phyloP scores from a whole-genome alignment of 768 basidiomycete species.

The Boletellus ananas region DNA sequence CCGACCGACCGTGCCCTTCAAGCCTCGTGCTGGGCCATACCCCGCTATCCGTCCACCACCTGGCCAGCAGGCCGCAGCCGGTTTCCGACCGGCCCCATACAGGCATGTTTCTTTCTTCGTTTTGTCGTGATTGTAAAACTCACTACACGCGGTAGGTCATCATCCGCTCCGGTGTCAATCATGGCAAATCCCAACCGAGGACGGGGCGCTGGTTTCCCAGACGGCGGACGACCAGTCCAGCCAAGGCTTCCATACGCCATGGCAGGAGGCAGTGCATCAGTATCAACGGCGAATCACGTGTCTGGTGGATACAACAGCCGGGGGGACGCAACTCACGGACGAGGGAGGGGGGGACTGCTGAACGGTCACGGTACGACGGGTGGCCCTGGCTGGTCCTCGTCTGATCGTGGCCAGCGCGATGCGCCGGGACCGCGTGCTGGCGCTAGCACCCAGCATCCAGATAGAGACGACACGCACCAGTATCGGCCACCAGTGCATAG shows the following conservation, averaged over 20 bases:
- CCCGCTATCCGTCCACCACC: conserved; percentile 54
- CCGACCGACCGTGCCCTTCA: conserved; percentile 52
- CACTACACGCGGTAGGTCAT: conserved; percentile 15
- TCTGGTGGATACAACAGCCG: conserved; percentile 1
- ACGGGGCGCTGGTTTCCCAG: conserved; percentile 24
- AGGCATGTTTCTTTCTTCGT: conserved; percentile 9
- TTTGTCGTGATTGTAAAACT: neutral
- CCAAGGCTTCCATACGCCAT: conserved; percentile 8
- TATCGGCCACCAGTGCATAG: conserved; percentile 21
- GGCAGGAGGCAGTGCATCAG: conserved; percentile 4
- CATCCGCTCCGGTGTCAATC: conserved; percentile 56
- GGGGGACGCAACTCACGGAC: conserved; percentile 2
- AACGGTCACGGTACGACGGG: conserved; percentile 7
- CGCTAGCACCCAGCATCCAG: neutral
- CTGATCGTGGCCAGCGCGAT: neutral
- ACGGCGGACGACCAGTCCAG: conserved; percentile 8
- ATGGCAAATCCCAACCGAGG: conserved; percentile 71
- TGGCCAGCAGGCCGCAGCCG: conserved; percentile 54
- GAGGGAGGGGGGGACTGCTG: conserved; percentile 3
- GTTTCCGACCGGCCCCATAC: conserved; percentile 56
- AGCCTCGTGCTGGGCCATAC: conserved; percentile 63
- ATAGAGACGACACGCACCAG: conserved; percentile 1
- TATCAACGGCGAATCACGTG: neutral
- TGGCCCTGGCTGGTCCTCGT: neutral
- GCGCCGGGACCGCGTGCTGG: neutral